These are phyloP conservation scores for Leccinellum luteum DNA, from an alignment of 768 basidiomycete genomes.

Conservation along the genomic window DNA sequence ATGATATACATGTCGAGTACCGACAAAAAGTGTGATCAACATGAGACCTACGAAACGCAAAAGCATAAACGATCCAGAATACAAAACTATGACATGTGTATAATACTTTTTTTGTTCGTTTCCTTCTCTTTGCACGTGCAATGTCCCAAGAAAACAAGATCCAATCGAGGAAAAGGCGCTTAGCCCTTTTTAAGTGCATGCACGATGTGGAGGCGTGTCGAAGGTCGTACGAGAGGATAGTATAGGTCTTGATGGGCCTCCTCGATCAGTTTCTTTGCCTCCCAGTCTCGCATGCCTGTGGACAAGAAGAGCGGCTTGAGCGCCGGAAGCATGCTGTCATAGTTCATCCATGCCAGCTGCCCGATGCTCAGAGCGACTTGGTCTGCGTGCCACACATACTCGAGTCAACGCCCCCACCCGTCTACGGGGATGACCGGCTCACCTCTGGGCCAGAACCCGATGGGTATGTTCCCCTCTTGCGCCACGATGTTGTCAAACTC, in stretches of 20 bases:
- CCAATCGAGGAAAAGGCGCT: neutral
- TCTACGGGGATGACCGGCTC: slow-evolving; percentile 11
- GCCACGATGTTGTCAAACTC: slow-evolving; percentile 56
- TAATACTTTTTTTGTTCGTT: slow-evolving; percentile 27
- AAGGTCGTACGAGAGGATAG: slow-evolving; percentile 50
- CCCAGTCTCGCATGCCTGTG: slow-evolving; percentile 49
- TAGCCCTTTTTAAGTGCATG: slow-evolving; percentile 43
- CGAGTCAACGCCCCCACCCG: slow-evolving; percentile 5
- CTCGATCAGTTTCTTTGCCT: slow-evolving; percentile 54
- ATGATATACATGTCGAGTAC: slow-evolving; percentile 6
- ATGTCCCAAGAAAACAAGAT: slow-evolving; percentile 17
- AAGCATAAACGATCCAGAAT: slow-evolving; percentile 78
- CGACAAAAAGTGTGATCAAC: slow-evolving; percentile 3
- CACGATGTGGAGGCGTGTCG: slow-evolving; percentile 55
- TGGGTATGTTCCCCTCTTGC: slow-evolving; percentile 59
- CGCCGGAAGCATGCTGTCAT: slow-evolving; percentile 62
- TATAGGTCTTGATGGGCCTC: slow-evolving; percentile 68
- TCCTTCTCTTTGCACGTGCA: slow-evolving; percentile 15
- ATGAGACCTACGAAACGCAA: slow-evolving; percentile 58
- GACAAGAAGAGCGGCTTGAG: slow-evolving; percentile 58
- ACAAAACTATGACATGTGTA: slow-evolving; percentile 18
- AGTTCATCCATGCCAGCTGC: slow-evolving; percentile 72
- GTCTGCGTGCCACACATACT: slow-evolving; percentile 38
- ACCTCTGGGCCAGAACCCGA: slow-evolving; percentile 71
- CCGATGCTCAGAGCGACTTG: slow-evolving; percentile 58